These are phyloP conservation scores for Aegilops sharonensis DNA, from an alignment of 176 grass and related monocot species.

Conservation along the genomic window DNA sequence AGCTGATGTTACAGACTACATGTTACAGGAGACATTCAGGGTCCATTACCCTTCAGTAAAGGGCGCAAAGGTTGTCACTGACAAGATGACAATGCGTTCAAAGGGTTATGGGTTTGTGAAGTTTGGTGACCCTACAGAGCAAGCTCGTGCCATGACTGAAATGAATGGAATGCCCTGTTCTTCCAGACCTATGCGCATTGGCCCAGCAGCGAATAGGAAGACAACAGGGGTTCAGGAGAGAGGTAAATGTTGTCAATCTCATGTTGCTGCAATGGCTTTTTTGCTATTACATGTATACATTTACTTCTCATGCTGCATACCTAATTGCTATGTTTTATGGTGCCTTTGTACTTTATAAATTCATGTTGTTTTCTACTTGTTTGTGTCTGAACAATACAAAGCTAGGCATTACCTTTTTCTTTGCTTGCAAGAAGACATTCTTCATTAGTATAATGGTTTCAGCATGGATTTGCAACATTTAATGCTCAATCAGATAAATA, in stretches of 20 bases:
- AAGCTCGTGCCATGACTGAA: constrained; percentile 92
- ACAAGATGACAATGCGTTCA: constrained; percentile 82
- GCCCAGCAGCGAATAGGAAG: constrained; percentile 84
- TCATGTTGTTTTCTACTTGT: constrained; percentile 23
- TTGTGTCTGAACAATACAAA: constrained; percentile 39
- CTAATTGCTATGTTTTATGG: constrained; percentile 13
- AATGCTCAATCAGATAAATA: constrained; percentile 47
- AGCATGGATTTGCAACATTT: constrained; percentile 69
- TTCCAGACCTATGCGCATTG: constrained; percentile 87
- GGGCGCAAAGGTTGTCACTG: constrained; percentile 96
- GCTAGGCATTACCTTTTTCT: constrained; percentile 34
- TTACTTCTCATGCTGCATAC: constrained; percentile 7
- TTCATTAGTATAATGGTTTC: constrained; percentile 35
- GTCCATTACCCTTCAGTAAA: constrained; percentile 81
- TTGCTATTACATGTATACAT: neutral
- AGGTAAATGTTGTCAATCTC: constrained; percentile 44
- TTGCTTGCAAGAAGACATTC: constrained; percentile 31
- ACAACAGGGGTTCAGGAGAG: constrained; percentile 66
- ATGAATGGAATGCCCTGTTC: constrained; percentile 97
- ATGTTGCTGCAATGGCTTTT: neutral
- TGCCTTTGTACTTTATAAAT: neutral
- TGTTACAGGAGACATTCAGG: constrained; percentile 90
- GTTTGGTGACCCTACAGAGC: constrained; percentile 80
- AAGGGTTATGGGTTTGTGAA: constrained; percentile 99
- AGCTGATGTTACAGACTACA: constrained; percentile 91